These are phyloP conservation scores for Xylariales sp. DNA, from an alignment of 2,329 filamentous ascomycete genomes.

Conservation along the genomic window DNA sequence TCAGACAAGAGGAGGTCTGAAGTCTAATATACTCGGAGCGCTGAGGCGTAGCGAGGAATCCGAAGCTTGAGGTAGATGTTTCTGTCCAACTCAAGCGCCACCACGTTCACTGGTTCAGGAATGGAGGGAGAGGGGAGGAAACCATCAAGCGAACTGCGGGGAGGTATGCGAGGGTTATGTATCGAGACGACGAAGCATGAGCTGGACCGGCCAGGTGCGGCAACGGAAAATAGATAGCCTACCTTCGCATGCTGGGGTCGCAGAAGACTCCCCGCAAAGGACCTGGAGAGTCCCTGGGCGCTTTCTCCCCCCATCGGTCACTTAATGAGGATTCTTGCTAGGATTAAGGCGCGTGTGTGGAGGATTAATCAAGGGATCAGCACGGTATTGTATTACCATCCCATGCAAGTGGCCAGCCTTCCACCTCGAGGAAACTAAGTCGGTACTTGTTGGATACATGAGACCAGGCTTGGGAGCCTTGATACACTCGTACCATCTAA, in stretches of 20 bases:
- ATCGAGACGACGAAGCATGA: background rate
- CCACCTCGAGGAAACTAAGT: background rate
- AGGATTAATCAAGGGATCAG: constrained; percentile 3
- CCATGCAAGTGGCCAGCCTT: background rate
- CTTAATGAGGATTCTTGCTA: background rate
- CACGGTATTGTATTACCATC: constrained; percentile 1
- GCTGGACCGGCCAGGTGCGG: too few species aligned
- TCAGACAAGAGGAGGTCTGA: background rate
- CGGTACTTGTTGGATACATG: constrained; percentile 2
- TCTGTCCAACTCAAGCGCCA: background rate
- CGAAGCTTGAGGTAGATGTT: background rate
- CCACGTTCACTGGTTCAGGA: background rate
- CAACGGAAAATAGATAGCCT: too few species aligned
- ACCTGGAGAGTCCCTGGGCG: background rate
- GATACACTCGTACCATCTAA: too few species aligned
- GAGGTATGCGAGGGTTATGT: constrained; percentile 4
- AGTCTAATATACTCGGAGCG: background rate
- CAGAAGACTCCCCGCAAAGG: constrained; percentile 1
- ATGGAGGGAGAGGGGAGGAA: background rate
- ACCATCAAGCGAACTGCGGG: background rate
- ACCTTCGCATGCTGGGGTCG: background rate
- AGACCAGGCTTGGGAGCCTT: background rate
- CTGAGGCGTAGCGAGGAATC: background rate
- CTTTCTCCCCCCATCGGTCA: background rate
- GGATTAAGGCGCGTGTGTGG: constrained; percentile 3